Evolutionary conservation across 495 filamentous ascomycete genomes (phyloP), one percentile per base, ranked within the genome.

Genomic region (Cairneyella variabilis): DNA sequence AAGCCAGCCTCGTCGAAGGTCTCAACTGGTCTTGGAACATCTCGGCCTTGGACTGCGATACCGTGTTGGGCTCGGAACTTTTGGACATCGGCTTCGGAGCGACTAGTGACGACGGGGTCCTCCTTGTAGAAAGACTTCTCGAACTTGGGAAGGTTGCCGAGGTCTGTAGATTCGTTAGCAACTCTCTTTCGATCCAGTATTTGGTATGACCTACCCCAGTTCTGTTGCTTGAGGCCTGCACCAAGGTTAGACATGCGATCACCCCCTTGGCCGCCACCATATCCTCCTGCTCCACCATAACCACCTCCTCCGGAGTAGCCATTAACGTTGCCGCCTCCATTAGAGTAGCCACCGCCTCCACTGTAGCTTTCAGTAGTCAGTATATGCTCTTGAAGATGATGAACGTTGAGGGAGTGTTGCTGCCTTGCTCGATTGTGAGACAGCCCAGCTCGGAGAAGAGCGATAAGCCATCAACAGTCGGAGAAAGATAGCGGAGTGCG

Each of bases 101-200:
- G 91, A 55, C 66, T 71, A 48, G 82, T 68, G 25, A 98, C 93
- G 53, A 80, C 78, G 4, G 83, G 79, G 63, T 92, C 83, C 72
- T 97, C 93, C 72, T 96, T 95, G 78, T 98, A 98, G 77, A 98
- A 98, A 22, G 88, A 90, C 75, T 98, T 98, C 66, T 98, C 93
- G 70, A 98, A 98, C 72, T 97, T 97, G 57, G 93, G 91, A 20
- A 98, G 65, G 21, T 84, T 73, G 67, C 69, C 73, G 16, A 91
- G 62, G 70, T 98, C 92, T 92, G 64, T 38, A 34, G n/a, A 23
- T 21, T 43, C 56, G 64, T 60, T 36, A 59, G 41, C 46, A 61
- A 48, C 39, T 21, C 41, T 38, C 27, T 57, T 56, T 12, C n/a
- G 22, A 25, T 27, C 6, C 20, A 16, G 12, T 16, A 32, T 22